Percentiles rank a stretch among this genome's conserved stretches.
phyloP scores from a whole-genome alignment of 257 asterid species.

The Capsicum rhomboideum region DNA sequence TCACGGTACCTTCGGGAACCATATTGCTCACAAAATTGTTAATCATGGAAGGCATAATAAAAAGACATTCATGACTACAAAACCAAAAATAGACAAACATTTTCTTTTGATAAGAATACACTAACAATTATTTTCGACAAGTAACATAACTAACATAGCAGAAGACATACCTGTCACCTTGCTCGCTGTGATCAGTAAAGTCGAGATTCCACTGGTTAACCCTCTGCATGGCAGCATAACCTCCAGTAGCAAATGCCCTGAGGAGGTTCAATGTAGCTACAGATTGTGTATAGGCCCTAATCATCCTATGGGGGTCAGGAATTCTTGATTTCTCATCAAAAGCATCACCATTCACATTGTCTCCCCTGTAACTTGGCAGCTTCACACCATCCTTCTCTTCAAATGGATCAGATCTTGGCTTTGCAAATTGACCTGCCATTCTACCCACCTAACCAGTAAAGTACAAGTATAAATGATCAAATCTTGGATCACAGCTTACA shows the following conservation, averaged over 20 bases:
- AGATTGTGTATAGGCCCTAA: conserved; percentile 66
- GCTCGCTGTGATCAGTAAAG: conserved; percentile 65
- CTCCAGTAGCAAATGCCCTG: conserved; percentile 76
- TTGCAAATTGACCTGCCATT: conserved; percentile 82
- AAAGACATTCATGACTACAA: neutral
- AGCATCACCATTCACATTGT: conserved; percentile 61
- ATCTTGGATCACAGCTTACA: neutral
- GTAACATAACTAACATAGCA: neutral
- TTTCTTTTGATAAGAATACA: neutral
- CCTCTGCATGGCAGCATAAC: conserved; percentile 78
- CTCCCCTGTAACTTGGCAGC: conserved; percentile 79
- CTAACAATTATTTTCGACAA: neutral
- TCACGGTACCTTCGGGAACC: conserved; percentile 44
- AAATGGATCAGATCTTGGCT: conserved; percentile 60
- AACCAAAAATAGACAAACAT: neutral
- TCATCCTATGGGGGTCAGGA: conserved; percentile 70
- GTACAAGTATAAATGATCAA: neutral
- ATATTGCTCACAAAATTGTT: neutral
- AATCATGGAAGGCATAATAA: neutral
- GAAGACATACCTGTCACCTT: conserved; percentile 55
- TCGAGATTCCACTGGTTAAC: conserved; percentile 81
- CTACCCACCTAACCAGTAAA: conserved; percentile 50
- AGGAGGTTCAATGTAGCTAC: conserved; percentile 69
- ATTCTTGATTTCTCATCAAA: conserved; percentile 55
- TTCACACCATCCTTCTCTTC: conserved; percentile 66